Percentiles rank a stretch among this genome's conserved stretches.
Evolutionary conservation across 164 flowering plant genomes (phyloP).

Genomic region (Taxillus chinensis): DNA sequence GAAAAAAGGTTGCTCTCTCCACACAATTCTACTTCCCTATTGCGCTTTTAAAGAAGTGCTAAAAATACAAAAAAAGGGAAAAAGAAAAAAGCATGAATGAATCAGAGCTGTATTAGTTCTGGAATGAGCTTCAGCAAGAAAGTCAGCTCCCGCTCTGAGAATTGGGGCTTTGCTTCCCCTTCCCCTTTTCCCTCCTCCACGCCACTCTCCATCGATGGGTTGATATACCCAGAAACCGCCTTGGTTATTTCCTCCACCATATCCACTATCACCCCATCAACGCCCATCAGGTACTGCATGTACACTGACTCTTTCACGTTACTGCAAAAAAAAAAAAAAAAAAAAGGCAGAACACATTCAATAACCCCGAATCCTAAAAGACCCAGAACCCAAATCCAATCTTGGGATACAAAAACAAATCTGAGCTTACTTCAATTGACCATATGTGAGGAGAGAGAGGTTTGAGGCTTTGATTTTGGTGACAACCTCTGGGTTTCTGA

Average conservation of each 20-base stretch:
- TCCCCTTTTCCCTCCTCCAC: constrained; percentile 16
- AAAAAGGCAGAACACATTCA: no score
- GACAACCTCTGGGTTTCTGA: constrained; percentile 68
- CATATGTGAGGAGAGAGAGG: constrained; percentile 75
- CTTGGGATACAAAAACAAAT: no score
- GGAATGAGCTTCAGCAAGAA: constrained; percentile 84
- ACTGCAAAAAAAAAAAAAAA: constrained; percentile 20
- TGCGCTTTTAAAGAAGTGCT: no score
- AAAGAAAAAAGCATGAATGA: no score
- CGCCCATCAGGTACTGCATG: constrained; percentile 88
- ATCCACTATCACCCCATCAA: constrained; percentile 92
- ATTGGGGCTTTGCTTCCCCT: constrained; percentile 20
- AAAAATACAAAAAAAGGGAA: no score
- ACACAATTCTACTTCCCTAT: no score
- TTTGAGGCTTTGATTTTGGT: constrained; percentile 58
- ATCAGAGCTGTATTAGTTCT: constrained; percentile 45
- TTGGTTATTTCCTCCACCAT: constrained; percentile 62
- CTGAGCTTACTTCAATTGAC: constrained; percentile 62
- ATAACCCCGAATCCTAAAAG: neutral
- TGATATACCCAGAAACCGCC: constrained; percentile 44
- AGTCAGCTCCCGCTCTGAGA: constrained; percentile 63
- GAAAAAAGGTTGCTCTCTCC: no score
- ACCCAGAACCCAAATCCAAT: neutral
- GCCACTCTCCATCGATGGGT: constrained; percentile 18
- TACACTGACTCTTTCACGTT: constrained; percentile 87